Conservation (phyloP, 352 stramenopile genomes). For the Phytophthora nicotianae region DNA sequence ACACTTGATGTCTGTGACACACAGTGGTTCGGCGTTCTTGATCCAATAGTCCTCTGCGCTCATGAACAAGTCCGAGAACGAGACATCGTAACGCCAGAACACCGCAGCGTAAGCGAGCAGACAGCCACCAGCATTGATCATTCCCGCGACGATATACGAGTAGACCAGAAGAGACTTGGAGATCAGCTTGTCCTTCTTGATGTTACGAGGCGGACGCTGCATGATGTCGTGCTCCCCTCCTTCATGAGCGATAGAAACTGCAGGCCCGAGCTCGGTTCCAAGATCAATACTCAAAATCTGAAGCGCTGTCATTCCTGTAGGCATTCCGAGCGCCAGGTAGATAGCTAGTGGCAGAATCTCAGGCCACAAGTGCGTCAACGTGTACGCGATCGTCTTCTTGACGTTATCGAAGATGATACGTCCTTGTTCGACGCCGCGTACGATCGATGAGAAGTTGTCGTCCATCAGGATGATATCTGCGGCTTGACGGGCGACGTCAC, state of each 20-base stretch:
- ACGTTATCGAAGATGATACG: slow-evolving; percentile 86
- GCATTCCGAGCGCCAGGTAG: slow-evolving; percentile 81
- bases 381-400: slow-evolving; percentile 94
- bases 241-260: slow-evolving; percentile 92
- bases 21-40: slow-evolving; percentile 28
- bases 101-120: slow-evolving; percentile 41
- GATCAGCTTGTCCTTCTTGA: slow-evolving; percentile 81
- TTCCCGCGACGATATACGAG: slow-evolving; percentile 83
- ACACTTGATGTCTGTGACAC: slow-evolving; percentile 29
- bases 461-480: slow-evolving; percentile 96
- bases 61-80: slow-evolving; percentile 48
- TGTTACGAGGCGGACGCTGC: slow-evolving; percentile 66
- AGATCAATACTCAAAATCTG: slow-evolving; percentile 91
- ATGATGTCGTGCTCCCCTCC: slow-evolving; percentile 79
- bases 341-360: slow-evolving; percentile 76
- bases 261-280: slow-evolving; percentile 87
- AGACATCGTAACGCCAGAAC: slow-evolving; percentile 47
- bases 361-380: slow-evolving; percentile 86
- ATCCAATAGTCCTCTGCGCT: slow-evolving; percentile 42
- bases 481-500: slow-evolving; percentile 90
- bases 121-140: slow-evolving; percentile 69
- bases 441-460: slow-evolving; percentile 96
- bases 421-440: slow-evolving; percentile 68
- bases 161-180: slow-evolving; percentile 80
- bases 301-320: slow-evolving; percentile 82